phyloP scores from a whole-genome alignment of 2,329 filamentous ascomycete species.

The Ophiostoma perfectum region DNA sequence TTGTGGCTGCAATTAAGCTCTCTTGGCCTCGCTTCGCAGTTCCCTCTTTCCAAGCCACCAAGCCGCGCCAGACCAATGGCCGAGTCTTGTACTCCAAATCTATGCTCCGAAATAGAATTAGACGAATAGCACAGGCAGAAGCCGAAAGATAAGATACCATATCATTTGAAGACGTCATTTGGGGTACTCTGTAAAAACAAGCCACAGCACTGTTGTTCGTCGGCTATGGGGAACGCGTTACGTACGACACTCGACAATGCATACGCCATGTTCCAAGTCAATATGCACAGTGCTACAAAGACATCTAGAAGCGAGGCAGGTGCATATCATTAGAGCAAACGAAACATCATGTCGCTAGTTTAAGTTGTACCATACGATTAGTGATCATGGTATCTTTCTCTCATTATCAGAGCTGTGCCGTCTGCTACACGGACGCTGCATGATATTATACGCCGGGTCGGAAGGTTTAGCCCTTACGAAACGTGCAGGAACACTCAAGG shows the following conservation, averaged over 20 bases:
- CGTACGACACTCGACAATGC: too few relatives aligned
- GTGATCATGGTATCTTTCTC: neutral
- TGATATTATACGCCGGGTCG: neutral
- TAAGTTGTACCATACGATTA: neutral
- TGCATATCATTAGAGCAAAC: neutral
- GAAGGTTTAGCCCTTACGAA: too few relatives aligned
- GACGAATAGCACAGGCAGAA: too few relatives aligned
- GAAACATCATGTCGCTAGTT: neutral
- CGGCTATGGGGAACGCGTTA: too few relatives aligned
- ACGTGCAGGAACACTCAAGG: too few relatives aligned
- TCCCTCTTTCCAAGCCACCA: neutral
- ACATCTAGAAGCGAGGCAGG: neutral
- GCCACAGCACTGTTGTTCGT: too few relatives aligned
- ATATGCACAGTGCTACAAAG: too few relatives aligned
- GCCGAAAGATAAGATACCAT: too few relatives aligned
- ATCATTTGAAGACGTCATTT: neutral
- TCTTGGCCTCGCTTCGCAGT: conserved; percentile 4
- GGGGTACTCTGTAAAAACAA: neutral
- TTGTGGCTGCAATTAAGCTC: conserved; percentile 10
- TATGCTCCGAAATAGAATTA: neutral
- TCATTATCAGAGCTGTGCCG: neutral
- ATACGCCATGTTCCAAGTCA: too few relatives aligned
- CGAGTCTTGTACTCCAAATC: neutral
- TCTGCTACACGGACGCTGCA: neutral
- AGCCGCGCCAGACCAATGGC: neutral